A percentile compares a stretch with the other conserved stretches of the same genome.
phyloP scores from a whole-genome alignment of 192 early-diverging fungal species.

The Linnemannia zychae region DNA sequence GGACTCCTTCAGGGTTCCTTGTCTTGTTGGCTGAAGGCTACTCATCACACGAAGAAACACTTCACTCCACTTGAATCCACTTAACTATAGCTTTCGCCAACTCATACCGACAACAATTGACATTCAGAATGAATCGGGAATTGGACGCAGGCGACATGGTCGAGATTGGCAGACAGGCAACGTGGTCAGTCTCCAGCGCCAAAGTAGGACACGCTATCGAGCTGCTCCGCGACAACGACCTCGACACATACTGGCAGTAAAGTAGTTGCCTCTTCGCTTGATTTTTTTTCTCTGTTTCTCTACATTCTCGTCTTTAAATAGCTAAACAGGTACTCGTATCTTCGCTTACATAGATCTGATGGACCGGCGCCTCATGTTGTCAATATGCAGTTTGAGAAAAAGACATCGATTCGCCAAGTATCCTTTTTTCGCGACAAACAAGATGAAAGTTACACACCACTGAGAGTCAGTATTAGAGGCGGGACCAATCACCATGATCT shows the following conservation, averaged over 20 bases:
- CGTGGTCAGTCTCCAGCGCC: conserved; percentile 78
- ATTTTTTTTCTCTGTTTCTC: conserved; percentile 9
- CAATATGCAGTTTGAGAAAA: conserved; percentile 77
- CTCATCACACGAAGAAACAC: neutral
- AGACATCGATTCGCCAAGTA: conserved; percentile 71
- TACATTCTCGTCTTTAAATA: no score
- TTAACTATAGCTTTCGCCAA: conserved; percentile 7
- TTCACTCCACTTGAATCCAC: neutral
- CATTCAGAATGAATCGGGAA: conserved; percentile 10
- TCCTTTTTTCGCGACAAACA: conserved; percentile 79
- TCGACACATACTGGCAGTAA: conserved; percentile 90
- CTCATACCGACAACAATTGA: neutral
- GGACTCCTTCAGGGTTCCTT: neutral
- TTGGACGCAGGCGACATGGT: conserved; percentile 55
- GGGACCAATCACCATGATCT: conserved; percentile 79
- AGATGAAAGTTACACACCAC: conserved; percentile 90
- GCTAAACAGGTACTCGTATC: conserved; percentile 2
- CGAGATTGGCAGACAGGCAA: conserved; percentile 74
- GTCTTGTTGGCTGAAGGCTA: neutral
- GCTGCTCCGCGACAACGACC: conserved; percentile 73
- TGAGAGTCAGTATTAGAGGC: conserved; percentile 70
- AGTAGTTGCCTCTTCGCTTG: neutral
- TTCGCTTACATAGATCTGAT: conserved; percentile 69
- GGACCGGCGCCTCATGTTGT: conserved; percentile 81
- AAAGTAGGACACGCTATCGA: conserved; percentile 74